Evolutionary conservation across 495 filamentous ascomycete species (phyloP).

Genomic region (Annulohypoxylon moriforme): DNA sequence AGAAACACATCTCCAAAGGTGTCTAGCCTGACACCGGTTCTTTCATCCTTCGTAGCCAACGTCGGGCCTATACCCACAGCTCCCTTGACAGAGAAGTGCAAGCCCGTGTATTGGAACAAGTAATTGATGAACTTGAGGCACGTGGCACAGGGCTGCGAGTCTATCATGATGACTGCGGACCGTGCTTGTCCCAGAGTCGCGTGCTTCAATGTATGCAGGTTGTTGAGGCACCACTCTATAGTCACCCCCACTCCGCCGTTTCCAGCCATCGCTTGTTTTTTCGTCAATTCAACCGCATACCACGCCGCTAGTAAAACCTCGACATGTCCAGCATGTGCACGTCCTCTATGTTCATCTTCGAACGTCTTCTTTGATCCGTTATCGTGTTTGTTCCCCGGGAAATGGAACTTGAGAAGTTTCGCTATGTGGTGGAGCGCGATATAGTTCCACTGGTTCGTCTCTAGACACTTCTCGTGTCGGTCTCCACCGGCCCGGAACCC

Average conservation of each 20-base stretch:
- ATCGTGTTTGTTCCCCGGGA: conserved; percentile 36
- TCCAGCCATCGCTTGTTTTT: not conserved
- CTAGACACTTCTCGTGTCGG: conserved; percentile 28
- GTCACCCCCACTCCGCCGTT: not conserved
- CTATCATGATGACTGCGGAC: conserved; percentile 33
- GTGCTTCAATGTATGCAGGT: conserved; percentile 13
- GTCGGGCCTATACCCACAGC: conserved; percentile 37
- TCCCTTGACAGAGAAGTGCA: conserved; percentile 28
- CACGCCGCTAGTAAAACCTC: conserved; percentile 44
- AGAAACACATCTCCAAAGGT: conserved; percentile 30
- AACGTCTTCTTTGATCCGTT: conserved; percentile 1
- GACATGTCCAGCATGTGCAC: conserved; percentile 45
- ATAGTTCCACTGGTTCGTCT: conserved; percentile 37
- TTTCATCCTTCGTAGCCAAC: conserved; percentile 26
- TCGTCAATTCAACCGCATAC: conserved; percentile 31
- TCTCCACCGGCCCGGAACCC: conserved; percentile 28
- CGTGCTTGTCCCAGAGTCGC: conserved; percentile 21
- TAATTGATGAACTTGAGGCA: conserved; percentile 38
- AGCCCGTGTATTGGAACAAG: conserved; percentile 33
- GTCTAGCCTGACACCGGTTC: conserved; percentile 18
- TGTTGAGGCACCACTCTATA: conserved; percentile 15
- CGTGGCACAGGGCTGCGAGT: conserved; percentile 36
- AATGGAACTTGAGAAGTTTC: conserved; percentile 26
- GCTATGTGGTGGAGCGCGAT: conserved; percentile 37
- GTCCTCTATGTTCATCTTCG: conserved; percentile 23